phyloP scores from a whole-genome alignment of 2,329 filamentous ascomycete species.

The Phyllosticta citriasiana region DNA sequence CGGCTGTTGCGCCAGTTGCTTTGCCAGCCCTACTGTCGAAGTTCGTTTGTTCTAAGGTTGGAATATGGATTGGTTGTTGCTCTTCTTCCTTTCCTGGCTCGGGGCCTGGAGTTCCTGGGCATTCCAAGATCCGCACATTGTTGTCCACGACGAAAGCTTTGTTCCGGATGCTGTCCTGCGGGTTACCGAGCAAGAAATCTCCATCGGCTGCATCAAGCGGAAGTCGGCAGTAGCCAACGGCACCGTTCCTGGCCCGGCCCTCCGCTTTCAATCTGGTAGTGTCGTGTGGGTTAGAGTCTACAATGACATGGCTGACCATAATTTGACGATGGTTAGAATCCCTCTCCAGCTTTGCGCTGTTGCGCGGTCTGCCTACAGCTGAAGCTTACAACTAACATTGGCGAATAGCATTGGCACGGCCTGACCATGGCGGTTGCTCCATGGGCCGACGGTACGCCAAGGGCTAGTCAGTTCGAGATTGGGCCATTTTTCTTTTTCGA shows the following conservation, averaged over 20 bases:
- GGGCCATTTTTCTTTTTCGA: conserved; percentile 53
- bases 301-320: conserved; percentile 44
- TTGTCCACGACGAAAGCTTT: conserved; percentile 17
- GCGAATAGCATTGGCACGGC: conserved; percentile 55
- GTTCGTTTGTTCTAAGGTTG: background rate
- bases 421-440: conserved; percentile 49
- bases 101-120: background rate
- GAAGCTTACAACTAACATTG: background rate
- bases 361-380: background rate
- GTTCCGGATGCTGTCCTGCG: conserved; percentile 39
- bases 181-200: conserved; percentile 33
- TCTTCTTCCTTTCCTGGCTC: background rate
- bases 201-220: conserved; percentile 37
- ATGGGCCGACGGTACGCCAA: conserved; percentile 54
- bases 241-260: conserved; percentile 41
- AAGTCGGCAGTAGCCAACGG: conserved; percentile 44
- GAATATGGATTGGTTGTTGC: background rate
- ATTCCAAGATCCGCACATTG: background rate
- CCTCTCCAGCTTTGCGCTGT: conserved; percentile 1
- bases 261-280: conserved; percentile 37
- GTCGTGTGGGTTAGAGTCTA: conserved; percentile 49
- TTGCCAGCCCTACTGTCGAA: background rate
- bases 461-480: conserved; percentile 56
- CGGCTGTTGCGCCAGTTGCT: background rate
- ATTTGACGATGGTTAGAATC: conserved; percentile 44